phyloP scores from a whole-genome alignment of 2,329 filamentous ascomycete genomes.

The Pseudogymnoascus sp. region DNA sequence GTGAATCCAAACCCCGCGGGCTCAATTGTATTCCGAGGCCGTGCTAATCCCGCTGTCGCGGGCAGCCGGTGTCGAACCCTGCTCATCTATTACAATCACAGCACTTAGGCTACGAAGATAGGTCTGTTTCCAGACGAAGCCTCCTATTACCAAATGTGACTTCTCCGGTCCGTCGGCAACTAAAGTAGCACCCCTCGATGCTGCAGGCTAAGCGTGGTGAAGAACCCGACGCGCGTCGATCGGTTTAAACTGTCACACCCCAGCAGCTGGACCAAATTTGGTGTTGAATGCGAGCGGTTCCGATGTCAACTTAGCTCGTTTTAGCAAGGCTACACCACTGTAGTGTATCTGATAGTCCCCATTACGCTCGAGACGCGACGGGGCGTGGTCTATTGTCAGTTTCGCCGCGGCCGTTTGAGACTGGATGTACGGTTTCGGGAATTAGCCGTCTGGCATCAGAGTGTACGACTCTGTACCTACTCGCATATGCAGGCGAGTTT shows the following conservation, averaged over 20 bases:
- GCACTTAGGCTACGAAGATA: not conserved
- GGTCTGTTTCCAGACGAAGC: not conserved
- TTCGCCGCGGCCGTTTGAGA: not conserved
- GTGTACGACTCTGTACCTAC: not conserved
- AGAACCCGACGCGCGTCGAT: not conserved
- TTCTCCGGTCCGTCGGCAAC: constrained; percentile 1
- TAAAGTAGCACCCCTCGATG: not conserved
- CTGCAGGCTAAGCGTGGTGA: not conserved
- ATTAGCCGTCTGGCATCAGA: not conserved
- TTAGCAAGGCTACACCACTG: not conserved
- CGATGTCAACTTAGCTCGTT: not conserved
- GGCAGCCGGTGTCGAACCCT: not conserved
- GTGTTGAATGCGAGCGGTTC: not conserved
- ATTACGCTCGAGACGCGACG: not conserved
- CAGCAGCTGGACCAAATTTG: not conserved
- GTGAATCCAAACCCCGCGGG: constrained; percentile 2
- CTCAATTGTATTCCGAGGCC: not conserved
- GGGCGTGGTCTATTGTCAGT: not conserved
- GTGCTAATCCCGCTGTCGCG: not conserved
- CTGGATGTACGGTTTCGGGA: not conserved
- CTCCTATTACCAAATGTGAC: not conserved
- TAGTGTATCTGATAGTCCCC: not conserved
- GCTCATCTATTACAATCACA: not conserved
- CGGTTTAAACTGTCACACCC: not conserved
- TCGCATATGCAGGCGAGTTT: not conserved